phyloP scores from a whole-genome alignment of 371 early-diverging fungal species.

The Nematocida minor region DNA sequence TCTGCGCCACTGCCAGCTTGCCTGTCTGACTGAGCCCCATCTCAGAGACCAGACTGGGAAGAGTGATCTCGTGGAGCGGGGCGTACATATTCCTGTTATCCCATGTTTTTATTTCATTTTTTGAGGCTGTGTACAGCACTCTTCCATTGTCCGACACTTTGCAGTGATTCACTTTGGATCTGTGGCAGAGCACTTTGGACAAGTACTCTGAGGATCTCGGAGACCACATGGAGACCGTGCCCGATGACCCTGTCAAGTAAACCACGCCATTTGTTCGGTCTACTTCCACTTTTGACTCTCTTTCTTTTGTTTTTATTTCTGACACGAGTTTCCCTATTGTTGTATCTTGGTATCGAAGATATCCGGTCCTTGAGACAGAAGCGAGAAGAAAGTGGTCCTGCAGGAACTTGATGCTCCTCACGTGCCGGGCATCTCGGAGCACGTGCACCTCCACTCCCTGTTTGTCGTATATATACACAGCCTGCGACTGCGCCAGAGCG shows the following conservation, averaged over 20 bases:
- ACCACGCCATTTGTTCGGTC: constrained; percentile 85
- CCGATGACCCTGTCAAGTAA: constrained; percentile 80
- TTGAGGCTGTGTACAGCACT: constrained; percentile 83
- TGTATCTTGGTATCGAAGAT: constrained; percentile 84
- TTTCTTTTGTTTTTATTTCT: constrained; percentile 65
- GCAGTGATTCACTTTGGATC: constrained; percentile 74
- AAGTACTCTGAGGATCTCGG: constrained; percentile 75
- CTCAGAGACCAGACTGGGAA: constrained; percentile 70
- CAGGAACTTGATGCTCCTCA: constrained; percentile 76
- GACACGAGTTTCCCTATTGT: constrained; percentile 81
- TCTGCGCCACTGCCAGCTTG: constrained; percentile 74
- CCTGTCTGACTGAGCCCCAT: constrained; percentile 75
- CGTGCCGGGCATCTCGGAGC: constrained; percentile 73
- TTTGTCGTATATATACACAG: constrained; percentile 86
- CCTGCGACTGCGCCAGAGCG: constrained; percentile 88
- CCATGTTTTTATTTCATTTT: constrained; percentile 84
- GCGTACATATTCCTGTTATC: constrained; percentile 76
- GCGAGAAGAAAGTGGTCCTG: constrained; percentile 89
- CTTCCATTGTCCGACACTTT: constrained; percentile 76
- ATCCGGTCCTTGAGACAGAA: constrained; percentile 69
- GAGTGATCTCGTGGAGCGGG: constrained; percentile 71
- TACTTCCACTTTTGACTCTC: constrained; percentile 69
- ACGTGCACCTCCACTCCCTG: constrained; percentile 85
- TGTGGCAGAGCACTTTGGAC: constrained; percentile 86
- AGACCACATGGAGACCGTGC: constrained; percentile 85